These are phyloP conservation scores for Voacanga thouarsii DNA, from an alignment of 257 asterid genomes.

Conservation along the genomic window DNA sequence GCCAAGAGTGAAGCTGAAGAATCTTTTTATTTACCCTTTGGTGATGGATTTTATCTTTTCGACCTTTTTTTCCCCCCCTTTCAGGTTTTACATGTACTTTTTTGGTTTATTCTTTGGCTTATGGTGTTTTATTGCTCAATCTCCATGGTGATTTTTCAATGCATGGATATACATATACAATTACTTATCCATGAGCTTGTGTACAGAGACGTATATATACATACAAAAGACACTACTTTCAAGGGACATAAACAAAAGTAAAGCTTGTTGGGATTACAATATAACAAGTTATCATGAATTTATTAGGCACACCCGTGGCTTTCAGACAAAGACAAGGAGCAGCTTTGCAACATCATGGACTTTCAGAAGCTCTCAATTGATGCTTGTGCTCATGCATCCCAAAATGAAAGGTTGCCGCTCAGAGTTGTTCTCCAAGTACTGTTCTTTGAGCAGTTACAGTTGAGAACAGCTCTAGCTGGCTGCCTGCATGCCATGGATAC, in stretches of 20 bases:
- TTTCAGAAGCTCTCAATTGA: slow-evolving; percentile 92
- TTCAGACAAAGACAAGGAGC: slow-evolving; percentile 68
- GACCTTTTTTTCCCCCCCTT: neutral
- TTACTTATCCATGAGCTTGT: neutral
- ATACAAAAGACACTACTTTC: neutral
- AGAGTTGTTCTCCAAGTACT: slow-evolving; percentile 83
- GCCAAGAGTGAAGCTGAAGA: neutral
- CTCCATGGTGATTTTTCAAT: neutral
- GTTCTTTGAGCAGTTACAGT: slow-evolving; percentile 91
- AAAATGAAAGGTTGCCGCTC: slow-evolving; percentile 82
- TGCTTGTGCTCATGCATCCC: slow-evolving; percentile 98
- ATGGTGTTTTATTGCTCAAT: neutral
- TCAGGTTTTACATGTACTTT: neutral
- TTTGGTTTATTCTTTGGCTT: neutral
- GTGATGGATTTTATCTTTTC: neutral
- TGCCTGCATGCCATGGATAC: slow-evolving; percentile 64
- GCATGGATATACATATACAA: neutral
- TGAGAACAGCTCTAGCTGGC: slow-evolving; percentile 80
- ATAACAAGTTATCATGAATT: slow-evolving; percentile 17
- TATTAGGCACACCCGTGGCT: slow-evolving; percentile 88
- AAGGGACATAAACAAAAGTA: neutral
- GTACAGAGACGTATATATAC: neutral
- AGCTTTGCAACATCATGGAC: slow-evolving; percentile 70
- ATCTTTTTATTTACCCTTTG: neutral
- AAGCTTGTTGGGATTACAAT: slow-evolving; percentile 4